Evolutionary conservation across 2,329 filamentous ascomycete species (phyloP).

Genomic region (Didymella lethalis): DNA sequence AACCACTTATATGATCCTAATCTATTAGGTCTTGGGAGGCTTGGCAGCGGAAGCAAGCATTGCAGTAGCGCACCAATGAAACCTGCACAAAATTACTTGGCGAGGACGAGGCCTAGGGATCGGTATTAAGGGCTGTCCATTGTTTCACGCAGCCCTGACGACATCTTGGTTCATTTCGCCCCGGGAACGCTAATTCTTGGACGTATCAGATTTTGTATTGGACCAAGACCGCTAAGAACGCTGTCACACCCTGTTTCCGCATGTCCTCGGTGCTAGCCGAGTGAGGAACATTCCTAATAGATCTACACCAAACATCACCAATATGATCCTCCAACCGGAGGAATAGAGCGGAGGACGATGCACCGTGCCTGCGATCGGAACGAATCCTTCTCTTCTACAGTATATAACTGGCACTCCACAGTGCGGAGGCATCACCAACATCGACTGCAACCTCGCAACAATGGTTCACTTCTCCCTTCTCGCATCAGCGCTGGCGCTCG

Average conservation of each 20-base stretch:
- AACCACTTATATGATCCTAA: constrained; percentile 6
- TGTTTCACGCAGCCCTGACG: constrained; percentile 16
- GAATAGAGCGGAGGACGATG: not conserved
- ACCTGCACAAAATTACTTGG: not conserved
- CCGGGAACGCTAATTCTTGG: constrained; percentile 9
- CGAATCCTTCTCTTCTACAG: not conserved
- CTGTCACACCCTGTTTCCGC: constrained; percentile 3
- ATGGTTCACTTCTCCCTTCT: constrained; percentile 53
- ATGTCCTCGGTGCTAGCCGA: constrained; percentile 3
- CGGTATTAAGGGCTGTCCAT: constrained; percentile 10
- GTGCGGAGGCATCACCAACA: not conserved
- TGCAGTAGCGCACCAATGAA: constrained; percentile 17
- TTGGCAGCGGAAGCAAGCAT: constrained; percentile 18
- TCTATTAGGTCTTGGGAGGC: constrained; percentile 16
- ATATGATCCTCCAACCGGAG: constrained; percentile 17
- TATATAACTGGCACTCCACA: constrained; percentile 9
- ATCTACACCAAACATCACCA: constrained; percentile 12
- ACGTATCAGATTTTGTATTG: not conserved
- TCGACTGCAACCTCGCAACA: not conserved
- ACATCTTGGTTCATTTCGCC: constrained; percentile 5
- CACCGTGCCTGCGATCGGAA: not conserved
- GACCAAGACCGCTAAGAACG: constrained; percentile 17
- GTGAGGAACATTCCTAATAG: not conserved
- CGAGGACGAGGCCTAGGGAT: not conserved
- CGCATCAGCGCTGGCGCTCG: constrained; percentile 54